Evolutionary conservation across 805 yeast genomes (phyloP).

Genomic region (Candida silvatica): DNA sequence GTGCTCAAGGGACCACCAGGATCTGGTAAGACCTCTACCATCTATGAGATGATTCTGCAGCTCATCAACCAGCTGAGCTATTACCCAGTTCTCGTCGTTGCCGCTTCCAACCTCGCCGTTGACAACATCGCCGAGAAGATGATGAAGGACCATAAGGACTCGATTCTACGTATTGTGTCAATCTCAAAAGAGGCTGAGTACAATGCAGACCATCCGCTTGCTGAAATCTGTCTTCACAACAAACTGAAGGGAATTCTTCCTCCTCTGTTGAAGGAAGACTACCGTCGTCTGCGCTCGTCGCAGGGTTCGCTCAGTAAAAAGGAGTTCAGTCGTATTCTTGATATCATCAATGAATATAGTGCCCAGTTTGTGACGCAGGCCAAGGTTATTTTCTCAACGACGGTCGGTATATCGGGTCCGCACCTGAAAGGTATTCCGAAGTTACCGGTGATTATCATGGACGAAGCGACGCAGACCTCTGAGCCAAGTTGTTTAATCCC

Average conservation of each 20-base stretch:
- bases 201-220: constrained; percentile 42
- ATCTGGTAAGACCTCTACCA: constrained; percentile 76
- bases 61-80: constrained; percentile 49
- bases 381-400: constrained; percentile 62
- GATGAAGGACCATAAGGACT: constrained; percentile 37
- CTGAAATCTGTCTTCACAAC: constrained; percentile 56
- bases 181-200: constrained; percentile 56
- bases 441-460: constrained; percentile 63
- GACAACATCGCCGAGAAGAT: constrained; percentile 70
- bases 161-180: constrained; percentile 51
- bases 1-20: constrained; percentile 78
- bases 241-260: constrained; percentile 45
- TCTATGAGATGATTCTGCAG: constrained; percentile 76
- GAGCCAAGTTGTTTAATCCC: constrained; percentile 69
- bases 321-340: not conserved
- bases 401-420: constrained; percentile 64
- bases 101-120: constrained; percentile 69
- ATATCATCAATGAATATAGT: constrained; percentile 30
- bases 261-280: constrained; percentile 30
- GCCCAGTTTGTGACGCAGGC: constrained; percentile 52
- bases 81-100: constrained; percentile 62
- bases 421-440: constrained; percentile 42
- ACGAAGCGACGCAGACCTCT: constrained; percentile 71
- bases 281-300: constrained; percentile 32
- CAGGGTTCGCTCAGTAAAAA: constrained; percentile 23